A percentile compares a stretch with the other conserved stretches of the same genome.
These are phyloP conservation scores for Lichina pygmaea DNA, from an alignment of 495 filamentous ascomycete species.

Conservation along the genomic window DNA sequence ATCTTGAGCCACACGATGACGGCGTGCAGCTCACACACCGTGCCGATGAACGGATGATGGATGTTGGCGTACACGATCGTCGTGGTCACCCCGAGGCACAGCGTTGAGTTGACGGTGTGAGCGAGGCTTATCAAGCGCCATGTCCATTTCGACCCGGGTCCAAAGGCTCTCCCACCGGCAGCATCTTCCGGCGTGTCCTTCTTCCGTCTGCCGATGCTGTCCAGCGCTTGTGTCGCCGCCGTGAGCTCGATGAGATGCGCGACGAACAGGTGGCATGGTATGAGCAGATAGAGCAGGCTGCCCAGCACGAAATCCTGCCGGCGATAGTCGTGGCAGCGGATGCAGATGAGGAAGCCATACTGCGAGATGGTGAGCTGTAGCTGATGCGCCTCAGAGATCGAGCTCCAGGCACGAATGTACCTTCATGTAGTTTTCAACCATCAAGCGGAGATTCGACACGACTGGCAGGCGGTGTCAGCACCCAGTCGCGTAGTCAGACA, in stretches of 20 bases:
- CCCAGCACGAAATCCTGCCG: constrained; percentile 52
- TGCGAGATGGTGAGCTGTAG: constrained; percentile 13
- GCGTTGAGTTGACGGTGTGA: constrained; percentile 58
- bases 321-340: constrained; percentile 72
- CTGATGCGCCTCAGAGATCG: neutral
- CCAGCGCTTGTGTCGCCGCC: constrained; percentile 49
- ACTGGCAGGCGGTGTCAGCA: constrained; percentile 19
- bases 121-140: constrained; percentile 54
- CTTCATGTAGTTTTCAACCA: constrained; percentile 95
- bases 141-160: constrained; percentile 21
- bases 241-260: constrained; percentile 69
- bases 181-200: constrained; percentile 40
- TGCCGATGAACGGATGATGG: constrained; percentile 81
- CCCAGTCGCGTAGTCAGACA: neutral
- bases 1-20: constrained; percentile 92
- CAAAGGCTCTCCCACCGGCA: constrained; percentile 28
- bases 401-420: constrained; percentile 14
- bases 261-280: constrained; percentile 69
- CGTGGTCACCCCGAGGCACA: constrained; percentile 59
- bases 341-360: constrained; percentile 85
- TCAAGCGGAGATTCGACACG: constrained; percentile 72
- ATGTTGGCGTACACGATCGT: constrained; percentile 69
- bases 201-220: constrained; percentile 31
- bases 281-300: constrained; percentile 48
- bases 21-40: constrained; percentile 68